A percentile compares a stretch with the other conserved stretches of the same genome.
Evolutionary conservation across 2,329 filamentous ascomycete genomes (phyloP).

Genomic region (Graphiopsis chlorocephala): DNA sequence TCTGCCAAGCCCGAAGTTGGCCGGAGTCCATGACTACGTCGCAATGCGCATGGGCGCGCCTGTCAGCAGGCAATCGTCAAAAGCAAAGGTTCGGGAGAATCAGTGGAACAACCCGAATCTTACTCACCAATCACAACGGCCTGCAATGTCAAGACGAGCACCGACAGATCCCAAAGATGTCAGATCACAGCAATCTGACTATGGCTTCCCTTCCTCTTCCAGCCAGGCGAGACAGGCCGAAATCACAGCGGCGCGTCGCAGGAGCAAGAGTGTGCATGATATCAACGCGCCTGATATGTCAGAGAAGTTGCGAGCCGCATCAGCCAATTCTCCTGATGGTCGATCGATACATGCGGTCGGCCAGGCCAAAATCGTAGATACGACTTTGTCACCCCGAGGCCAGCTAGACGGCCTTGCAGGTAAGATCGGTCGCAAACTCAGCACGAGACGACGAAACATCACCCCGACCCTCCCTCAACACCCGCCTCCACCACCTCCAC

Average conservation of each 20-base stretch:
- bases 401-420: not conserved
- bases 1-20: slow-evolving; percentile 12
- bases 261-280: slow-evolving; percentile 11
- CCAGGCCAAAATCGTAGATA: slow-evolving; percentile 8
- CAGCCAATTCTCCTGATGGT: slow-evolving; percentile 8
- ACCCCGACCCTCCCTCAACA: not conserved
- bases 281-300: not conserved
- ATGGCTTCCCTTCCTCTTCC: not conserved
- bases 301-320: slow-evolving; percentile 9
- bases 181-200: not conserved
- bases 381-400: not conserved
- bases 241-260: not conserved
- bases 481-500: not conserved
- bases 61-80: slow-evolving; percentile 12
- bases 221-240: not conserved
- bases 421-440: slow-evolving; percentile 10
- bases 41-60: slow-evolving; percentile 2
- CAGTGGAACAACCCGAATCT: slow-evolving; percentile 9
- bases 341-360: slow-evolving; percentile 8
- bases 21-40: slow-evolving; percentile 11
- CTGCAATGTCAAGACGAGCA: not conserved
- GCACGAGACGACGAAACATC: slow-evolving; percentile 3
- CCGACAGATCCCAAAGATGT: slow-evolving; percentile 4
- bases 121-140: not conserved
- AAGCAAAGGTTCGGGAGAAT: not conserved